Evolutionary conservation across 306 rosid species (phyloP), one percentile per base, ranked within the genome.

Genomic region (Canavalia gladiata): DNA sequence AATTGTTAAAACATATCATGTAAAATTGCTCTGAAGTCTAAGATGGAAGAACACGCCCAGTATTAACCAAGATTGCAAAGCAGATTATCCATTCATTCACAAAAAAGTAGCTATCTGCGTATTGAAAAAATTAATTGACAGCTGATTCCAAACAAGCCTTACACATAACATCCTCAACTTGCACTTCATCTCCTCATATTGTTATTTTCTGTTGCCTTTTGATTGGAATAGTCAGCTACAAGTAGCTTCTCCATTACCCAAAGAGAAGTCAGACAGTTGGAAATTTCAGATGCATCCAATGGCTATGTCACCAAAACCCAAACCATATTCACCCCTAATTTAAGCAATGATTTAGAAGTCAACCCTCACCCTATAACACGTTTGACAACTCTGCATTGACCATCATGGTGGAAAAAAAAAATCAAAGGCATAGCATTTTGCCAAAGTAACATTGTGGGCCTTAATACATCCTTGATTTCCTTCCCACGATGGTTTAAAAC

Each of bases 401-500:
- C 43, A 56, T 8, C 7, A 0, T 11, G 34, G 60, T 8, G 9
- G 31, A 72, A 72, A 71, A 83, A 83, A 62, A 71, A 30, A 33
- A 28, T 34, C 42, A 77, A 52, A 25, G 50, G 59, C 13, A 39
- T 29, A 28, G 37, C 43, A 68, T 41, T 56, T 8, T 50, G 11
- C 39, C 33, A 34, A 62, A 76, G 25, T 62, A 33, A 62, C 35
- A 59, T 57, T 13, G 6, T 0, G 4, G 51, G 41, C 72, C 43
- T 37, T 57, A 42, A 60, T 28, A 8, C 25, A 49, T 7, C 72
- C 72, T 57, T 62, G 51, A 72, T 65, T 4, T 55, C 54, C 80
- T 41, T 63, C 50, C 54, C 73, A 81, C 41, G 55, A 45, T 76
- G 55, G 56, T 35, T 45, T 34, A 25, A 81, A 71, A 66, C 47